Evolutionary conservation across 768 basidiomycete genomes (phyloP).

Genomic region (Boletus rubroflammeus): DNA sequence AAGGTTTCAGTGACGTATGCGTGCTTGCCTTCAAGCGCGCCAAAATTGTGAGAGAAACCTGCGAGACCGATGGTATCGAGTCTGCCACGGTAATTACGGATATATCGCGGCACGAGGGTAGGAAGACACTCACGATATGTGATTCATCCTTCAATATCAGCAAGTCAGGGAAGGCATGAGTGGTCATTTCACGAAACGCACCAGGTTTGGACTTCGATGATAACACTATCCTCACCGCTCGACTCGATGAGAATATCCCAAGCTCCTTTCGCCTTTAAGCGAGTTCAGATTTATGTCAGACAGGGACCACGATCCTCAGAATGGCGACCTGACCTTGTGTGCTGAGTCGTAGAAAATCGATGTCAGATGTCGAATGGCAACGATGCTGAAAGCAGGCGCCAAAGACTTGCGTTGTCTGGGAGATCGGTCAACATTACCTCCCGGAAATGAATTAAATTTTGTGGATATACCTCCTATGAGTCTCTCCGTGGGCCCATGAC

Average conservation of each 20-base stretch:
- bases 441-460: constrained; percentile 14
- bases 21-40: constrained; percentile 45
- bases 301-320: too few relatives aligned
- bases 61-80: not conserved
- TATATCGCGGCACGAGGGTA: not conserved
- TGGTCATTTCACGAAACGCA: not conserved
- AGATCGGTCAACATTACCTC: not conserved
- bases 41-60: constrained; percentile 42
- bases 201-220: constrained; percentile 39
- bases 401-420: constrained; percentile 36
- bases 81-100: not conserved
- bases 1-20: constrained; percentile 41
- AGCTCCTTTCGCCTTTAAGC: not conserved
- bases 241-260: constrained; percentile 29
- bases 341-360: constrained; percentile 39
- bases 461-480: not conserved
- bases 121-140: not conserved
- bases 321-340: constrained; percentile 4
- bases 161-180: not conserved
- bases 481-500: constrained; percentile 7
- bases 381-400: constrained; percentile 36
- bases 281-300: not conserved
- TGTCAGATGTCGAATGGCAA: constrained; percentile 35
- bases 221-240: constrained; percentile 3
- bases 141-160: not conserved